Base-by-base conservation (phyloP, 805 yeast species). In the Candida michaelii region DNA sequence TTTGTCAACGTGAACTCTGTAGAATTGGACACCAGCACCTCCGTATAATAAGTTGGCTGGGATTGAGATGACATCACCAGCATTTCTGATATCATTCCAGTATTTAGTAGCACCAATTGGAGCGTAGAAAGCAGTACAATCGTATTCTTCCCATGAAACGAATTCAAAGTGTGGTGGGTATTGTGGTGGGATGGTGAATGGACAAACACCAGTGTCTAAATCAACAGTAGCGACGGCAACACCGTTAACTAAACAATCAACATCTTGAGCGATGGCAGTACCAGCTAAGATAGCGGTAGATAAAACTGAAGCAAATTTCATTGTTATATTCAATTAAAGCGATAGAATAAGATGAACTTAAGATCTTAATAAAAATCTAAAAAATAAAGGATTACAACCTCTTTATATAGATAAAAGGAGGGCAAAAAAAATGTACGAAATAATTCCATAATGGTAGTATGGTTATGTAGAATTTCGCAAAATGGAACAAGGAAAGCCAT, bases 121-220 rank as follows among this genome's bases (percentile, higher is more conserved):
- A 27, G 59, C 52, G 55, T 69, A 69, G 65, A 64, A 68, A 54
- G 63, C 66, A 39, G 60, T 61, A 40, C 53, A 63, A 25, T 51
- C 46, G 57, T 60, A 68, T 48, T 67, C 62, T 30, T 64, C 63
- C 19, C 44, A 39, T 36, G 60, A 53, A 15, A 25, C 47, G 53
- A 51, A 66, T 27, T 51, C 50, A 50, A 64, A 66, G 29, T 43
- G 44, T 30, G 70, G 66, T 10, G 19, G 14, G 36, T 48, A 59
- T 21, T 37, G 5, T 2, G 49, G 39, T 45, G 71, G 71, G 39
- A 69, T 46, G 16, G 61, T 47, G 63, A 68, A 67, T 35, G 66
- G 60, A 58, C 74, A 69, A 6, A 43, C 43, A 45, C 71, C 74
- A 32, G 73, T 60, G 43, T 60, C 73, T 49, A 60, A 60, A 55